Conservation (phyloP, 164 flowering plant species). For the Umbilicus rupestris region DNA sequence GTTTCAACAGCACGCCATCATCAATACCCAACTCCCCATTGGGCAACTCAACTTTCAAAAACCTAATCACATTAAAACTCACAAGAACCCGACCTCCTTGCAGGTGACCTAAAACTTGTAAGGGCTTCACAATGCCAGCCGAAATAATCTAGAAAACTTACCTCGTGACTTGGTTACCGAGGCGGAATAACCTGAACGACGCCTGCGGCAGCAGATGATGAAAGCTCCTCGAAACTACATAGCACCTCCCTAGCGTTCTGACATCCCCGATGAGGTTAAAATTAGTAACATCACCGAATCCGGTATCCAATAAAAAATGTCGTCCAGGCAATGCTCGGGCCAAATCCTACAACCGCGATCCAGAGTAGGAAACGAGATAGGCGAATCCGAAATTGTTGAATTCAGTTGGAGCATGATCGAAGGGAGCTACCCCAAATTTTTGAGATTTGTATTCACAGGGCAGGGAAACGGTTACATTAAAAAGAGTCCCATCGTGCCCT, state of each 20-base stretch:
- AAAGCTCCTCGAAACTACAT: constrained; percentile 64
- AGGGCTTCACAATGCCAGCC: constrained; percentile 53
- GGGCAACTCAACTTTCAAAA: constrained; percentile 72
- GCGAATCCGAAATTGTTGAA: not conserved
- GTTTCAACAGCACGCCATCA: constrained; percentile 73
- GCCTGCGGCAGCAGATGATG: constrained; percentile 65
- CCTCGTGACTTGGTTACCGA: constrained; percentile 35
- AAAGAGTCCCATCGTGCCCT: too few relatives aligned
- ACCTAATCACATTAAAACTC: constrained; percentile 68
- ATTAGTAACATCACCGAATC: constrained; percentile 58
- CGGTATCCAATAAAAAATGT: constrained; percentile 63
- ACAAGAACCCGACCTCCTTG: constrained; percentile 19
- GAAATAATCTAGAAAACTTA: constrained; percentile 30
- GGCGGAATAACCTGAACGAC: constrained; percentile 57
- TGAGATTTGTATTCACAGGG: too few relatives aligned
- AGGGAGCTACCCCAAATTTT: too few relatives aligned
- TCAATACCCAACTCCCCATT: constrained; percentile 87
- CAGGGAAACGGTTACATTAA: too few relatives aligned
- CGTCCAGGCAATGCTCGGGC: constrained; percentile 8
- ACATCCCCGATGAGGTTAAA: constrained; percentile 81
- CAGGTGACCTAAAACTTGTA: constrained; percentile 55
- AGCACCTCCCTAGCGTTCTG: constrained; percentile 74
- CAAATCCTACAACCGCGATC: not conserved
- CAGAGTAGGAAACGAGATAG: not conserved
- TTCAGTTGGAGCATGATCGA: not conserved